Base-by-base conservation (phyloP, 1,284 basidiomycete genomes). In the Cutaneotrichosporon sp. region DNA sequence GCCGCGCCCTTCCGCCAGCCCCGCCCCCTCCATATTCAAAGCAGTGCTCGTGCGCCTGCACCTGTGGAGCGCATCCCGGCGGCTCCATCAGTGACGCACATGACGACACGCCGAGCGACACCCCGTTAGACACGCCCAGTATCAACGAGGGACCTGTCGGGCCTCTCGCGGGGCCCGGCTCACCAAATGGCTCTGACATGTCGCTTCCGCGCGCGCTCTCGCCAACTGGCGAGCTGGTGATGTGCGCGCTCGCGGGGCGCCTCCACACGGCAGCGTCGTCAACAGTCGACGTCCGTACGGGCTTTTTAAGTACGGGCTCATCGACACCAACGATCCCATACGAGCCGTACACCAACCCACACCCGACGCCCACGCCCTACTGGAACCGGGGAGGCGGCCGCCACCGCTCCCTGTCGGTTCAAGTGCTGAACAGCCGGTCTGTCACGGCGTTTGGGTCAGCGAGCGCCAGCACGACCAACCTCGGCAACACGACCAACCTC, bases 31-130 rank as follows among this genome's bases (percentile, higher is more conserved):
- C 64, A 0, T 65, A 65, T 51, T 42, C 57, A 32, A 36, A 38
- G 18, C 49, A 53, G 22, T 65, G 64, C 40, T 53, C 60, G 18
- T 65, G 64, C 64, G 21, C 36, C 11, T 64, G 63, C 63, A 61
- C 58, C 10, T 64, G 63, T 36, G 63, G 63, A 2, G 64, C 64
- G 18, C 55, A 42, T 5, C 55, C 55, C 8, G 38, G 55, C 36
- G 55, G 55, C 36, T 42, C 55, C 4, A 16, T 56, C 36, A 26
- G 38, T 13, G 55, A 38, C 5, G 55, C 55, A 4, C 51, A 32
- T 6, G 51, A 30, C 11, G 31, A 31, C 8, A 21, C 51, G 18
- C 51, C 31, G 31, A 32, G 26, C 51, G 51, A 53, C 31, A 34
- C 51, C 0, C 51, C 30, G 8, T 2, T 34, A 30, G 18, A 16